phyloP scores from a whole-genome alignment of 2,329 filamentous ascomycete species.

The Falciphora oryzae region DNA sequence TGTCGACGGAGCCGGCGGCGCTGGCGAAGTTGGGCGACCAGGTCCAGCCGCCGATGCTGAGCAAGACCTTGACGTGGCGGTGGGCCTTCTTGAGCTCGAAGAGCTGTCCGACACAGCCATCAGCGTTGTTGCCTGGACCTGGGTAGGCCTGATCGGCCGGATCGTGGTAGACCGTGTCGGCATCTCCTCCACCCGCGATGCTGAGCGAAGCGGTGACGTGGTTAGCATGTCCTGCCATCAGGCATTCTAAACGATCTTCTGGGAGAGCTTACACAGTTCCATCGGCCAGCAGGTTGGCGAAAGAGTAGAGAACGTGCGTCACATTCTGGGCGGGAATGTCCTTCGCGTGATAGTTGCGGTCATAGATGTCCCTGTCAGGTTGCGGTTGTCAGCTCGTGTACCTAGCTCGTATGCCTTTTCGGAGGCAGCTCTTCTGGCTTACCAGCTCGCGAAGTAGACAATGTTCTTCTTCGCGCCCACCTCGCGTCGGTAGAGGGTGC shows the following conservation, averaged over 20 bases:
- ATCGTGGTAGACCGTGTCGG: constrained; percentile 4
- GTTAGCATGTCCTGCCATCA: background rate
- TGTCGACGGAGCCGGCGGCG: constrained; percentile 56
- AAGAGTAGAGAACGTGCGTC: constrained; percentile 75
- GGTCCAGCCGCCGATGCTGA: constrained; percentile 83
- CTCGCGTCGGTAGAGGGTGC: background rate
- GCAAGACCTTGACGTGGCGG: constrained; percentile 68
- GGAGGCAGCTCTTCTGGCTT: constrained; percentile 11
- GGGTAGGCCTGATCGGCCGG: background rate
- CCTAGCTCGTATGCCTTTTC: constrained; percentile 10
- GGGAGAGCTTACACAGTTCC: constrained; percentile 59
- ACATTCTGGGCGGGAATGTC: constrained; percentile 64
- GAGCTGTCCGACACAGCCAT: constrained; percentile 76
- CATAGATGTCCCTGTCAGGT: constrained; percentile 60
- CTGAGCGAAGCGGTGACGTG: background rate
- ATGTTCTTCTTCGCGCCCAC: constrained; percentile 28
- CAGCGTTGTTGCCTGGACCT: constrained; percentile 58
- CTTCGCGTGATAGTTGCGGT: constrained; percentile 63
- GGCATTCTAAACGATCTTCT: background rate
- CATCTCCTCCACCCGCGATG: constrained; percentile 5
- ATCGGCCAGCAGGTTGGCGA: constrained; percentile 66
- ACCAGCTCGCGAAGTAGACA: constrained; percentile 47
- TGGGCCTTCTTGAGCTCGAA: constrained; percentile 72
- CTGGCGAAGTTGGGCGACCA: constrained; percentile 71
- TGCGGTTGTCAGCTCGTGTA: background rate